Evolutionary conservation across 352 stramenopile species (phyloP).

Genomic region (Globisporangium megalacanthum): DNA sequence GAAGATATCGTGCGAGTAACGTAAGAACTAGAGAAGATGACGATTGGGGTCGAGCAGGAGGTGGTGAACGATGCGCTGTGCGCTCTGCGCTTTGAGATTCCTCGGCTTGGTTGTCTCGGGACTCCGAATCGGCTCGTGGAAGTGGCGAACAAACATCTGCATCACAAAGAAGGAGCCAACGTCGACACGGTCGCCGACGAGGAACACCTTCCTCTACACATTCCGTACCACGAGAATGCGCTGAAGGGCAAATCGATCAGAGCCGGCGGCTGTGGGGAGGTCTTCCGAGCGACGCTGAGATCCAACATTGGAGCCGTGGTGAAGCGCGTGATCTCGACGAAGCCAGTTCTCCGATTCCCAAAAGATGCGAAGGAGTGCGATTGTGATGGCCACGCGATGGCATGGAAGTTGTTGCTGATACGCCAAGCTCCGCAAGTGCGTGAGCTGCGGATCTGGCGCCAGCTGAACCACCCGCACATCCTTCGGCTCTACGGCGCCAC

Average conservation of each 20-base stretch:
- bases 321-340: not conserved
- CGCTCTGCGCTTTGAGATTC: not conserved
- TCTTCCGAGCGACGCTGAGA: not conserved
- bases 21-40: not conserved
- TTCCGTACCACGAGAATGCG: no score
- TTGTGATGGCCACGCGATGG: not conserved
- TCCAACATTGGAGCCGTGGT: not conserved
- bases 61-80: not conserved
- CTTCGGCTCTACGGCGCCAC: not conserved
- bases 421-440: not conserved
- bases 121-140: not conserved
- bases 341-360: not conserved
- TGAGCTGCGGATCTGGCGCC: conserved; percentile 1
- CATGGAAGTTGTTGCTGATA: not conserved
- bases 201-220: no score
- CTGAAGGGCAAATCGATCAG: no score
- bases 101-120: not conserved
- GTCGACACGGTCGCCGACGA: no score
- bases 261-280: no score
- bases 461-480: conserved; percentile 6
- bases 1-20: not conserved
- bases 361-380: not conserved
- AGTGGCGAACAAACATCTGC: not conserved
- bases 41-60: not conserved
- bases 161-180: no score